Percentiles rank a stretch among this genome's conserved stretches.
Evolutionary conservation across 495 filamentous ascomycete genomes (phyloP).

Genomic region (Durotheca rogersii): DNA sequence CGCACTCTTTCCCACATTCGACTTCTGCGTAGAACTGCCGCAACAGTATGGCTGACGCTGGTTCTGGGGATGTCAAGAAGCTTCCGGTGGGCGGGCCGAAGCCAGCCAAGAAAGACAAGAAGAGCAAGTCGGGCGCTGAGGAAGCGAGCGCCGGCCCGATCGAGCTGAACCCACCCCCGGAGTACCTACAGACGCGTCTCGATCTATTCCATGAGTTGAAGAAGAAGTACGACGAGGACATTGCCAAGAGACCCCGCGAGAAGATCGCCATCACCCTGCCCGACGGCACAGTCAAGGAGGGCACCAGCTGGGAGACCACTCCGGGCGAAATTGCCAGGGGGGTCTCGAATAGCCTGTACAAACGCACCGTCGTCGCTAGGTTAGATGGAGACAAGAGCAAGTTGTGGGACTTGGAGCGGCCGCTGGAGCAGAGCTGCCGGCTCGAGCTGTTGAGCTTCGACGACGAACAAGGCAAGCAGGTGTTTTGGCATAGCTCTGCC

Average conservation of each 20-base stretch:
- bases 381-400: conserved; percentile 65
- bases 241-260: conserved; percentile 63
- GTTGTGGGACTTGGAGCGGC: conserved; percentile 90
- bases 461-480: conserved; percentile 75
- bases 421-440: conserved; percentile 76
- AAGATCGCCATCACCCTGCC: conserved; percentile 66
- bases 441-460: conserved; percentile 83
- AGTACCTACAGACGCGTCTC: conserved; percentile 81
- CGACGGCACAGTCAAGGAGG: conserved; percentile 60
- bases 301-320: conserved; percentile 71
- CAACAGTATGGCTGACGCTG: conserved; percentile 27
- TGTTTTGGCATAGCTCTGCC: conserved; percentile 92
- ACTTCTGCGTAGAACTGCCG: background rate
- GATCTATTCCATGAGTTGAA: conserved; percentile 85
- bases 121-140: conserved; percentile 45
- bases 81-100: conserved; percentile 47
- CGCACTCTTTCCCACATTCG: background rate
- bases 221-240: conserved; percentile 73
- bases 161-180: conserved; percentile 66
- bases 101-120: conserved; percentile 54
- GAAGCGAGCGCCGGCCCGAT: conserved; percentile 42
- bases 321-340: conserved; percentile 64
- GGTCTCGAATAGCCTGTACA: conserved; percentile 68
- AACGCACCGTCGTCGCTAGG: conserved; percentile 77
- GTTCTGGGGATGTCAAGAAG: conserved; percentile 52